phyloP scores from a whole-genome alignment of 352 stramenopile genomes.

The Globisporangium nagaii region DNA sequence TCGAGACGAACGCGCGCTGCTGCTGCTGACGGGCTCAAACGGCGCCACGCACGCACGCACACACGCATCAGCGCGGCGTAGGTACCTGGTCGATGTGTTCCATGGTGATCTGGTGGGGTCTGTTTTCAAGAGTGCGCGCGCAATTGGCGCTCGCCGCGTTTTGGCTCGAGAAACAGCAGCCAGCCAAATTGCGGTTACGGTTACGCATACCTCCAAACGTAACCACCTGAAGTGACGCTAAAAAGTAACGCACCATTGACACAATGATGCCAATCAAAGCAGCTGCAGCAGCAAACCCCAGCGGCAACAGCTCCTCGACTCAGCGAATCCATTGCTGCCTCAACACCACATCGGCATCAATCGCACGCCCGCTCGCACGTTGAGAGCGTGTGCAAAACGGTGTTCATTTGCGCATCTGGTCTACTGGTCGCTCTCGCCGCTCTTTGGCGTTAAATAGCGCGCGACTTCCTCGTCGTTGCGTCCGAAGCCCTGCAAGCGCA shows the following conservation, averaged over 20 bases:
- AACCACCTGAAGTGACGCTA: background rate
- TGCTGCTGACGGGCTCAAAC: slow-evolving; percentile 1
- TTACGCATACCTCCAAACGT: no score
- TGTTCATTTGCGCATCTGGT: no score
- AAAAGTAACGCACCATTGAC: background rate
- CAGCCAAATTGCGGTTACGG: background rate
- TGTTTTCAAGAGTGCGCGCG: slow-evolving; percentile 9
- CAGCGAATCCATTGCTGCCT: no score
- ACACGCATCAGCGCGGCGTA: background rate
- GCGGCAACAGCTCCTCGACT: no score
- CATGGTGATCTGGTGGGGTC: slow-evolving; percentile 16
- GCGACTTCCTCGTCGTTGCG: slow-evolving; percentile 68
- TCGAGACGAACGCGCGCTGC: no score
- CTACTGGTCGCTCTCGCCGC: slow-evolving; percentile 1
- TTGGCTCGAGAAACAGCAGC: slow-evolving; percentile 1
- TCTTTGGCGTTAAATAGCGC: slow-evolving; percentile 29
- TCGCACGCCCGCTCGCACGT: no score
- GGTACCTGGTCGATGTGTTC: slow-evolving; percentile 19
- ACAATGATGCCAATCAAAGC: no score
- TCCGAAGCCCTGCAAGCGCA: slow-evolving; percentile 72
- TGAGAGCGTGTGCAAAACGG: no score
- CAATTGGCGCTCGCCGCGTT: background rate
- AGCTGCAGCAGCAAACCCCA: no score
- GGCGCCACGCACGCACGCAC: background rate
- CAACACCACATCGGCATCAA: no score